Conservation (phyloP, 352 stramenopile genomes). For the Pythium chondricola region DNA sequence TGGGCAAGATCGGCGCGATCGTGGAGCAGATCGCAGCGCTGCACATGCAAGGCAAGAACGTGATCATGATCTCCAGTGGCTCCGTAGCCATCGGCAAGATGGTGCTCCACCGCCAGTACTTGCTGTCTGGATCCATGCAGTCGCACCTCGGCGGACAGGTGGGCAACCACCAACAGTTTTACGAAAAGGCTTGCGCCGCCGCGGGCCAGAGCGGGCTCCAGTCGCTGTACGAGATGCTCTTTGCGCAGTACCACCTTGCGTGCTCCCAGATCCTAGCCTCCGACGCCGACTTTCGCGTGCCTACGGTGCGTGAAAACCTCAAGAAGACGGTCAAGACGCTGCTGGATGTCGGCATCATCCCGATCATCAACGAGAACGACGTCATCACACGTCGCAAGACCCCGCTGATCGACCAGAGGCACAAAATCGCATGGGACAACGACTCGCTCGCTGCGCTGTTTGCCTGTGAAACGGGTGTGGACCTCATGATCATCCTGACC, state of each 20-base stretch:
- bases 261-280: conserved; percentile 79
- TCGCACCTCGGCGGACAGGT: conserved; percentile 65
- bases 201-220: conserved; percentile 75
- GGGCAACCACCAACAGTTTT: conserved; percentile 49
- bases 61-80: conserved; percentile 81
- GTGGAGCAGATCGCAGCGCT: conserved; percentile 78
- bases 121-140: conserved; percentile 81
- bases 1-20: conserved; percentile 83
- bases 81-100: conserved; percentile 76
- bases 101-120: conserved; percentile 74
- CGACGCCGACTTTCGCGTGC: conserved; percentile 70
- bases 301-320: conserved; percentile 56
- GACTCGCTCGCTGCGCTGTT: conserved; percentile 79
- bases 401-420: conserved; percentile 44
- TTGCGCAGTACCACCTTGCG: conserved; percentile 76
- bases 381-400: conserved; percentile 65
- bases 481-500: conserved; percentile 75
- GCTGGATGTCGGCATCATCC: conserved; percentile 79
- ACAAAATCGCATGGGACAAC: conserved; percentile 79
- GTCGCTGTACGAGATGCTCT: conserved; percentile 84
- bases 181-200: conserved; percentile 63
- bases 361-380: conserved; percentile 85
- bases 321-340: conserved; percentile 55
- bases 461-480: conserved; percentile 58
- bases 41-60: conserved; percentile 76